Conservation (phyloP, 192 early-diverging fungal genomes). For the Lunasporangiospora selenospora region DNA sequence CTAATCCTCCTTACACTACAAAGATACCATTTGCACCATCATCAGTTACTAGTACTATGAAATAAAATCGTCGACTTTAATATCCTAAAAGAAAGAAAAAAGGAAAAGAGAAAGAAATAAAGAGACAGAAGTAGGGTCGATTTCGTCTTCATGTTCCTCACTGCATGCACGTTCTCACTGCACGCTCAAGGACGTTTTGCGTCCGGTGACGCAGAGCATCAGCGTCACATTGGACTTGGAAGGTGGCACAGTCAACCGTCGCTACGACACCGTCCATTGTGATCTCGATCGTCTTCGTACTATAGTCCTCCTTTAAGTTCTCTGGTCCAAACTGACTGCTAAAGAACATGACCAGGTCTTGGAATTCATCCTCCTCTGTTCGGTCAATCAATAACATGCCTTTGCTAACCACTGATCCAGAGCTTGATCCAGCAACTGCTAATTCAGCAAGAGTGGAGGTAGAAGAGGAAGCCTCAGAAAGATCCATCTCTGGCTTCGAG, state of each 20-base stretch:
- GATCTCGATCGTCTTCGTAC: constrained; percentile 12
- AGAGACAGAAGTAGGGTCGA: too few relatives aligned
- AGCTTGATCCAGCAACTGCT: background rate
- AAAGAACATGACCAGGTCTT: constrained; percentile 46
- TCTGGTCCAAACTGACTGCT: constrained; percentile 35
- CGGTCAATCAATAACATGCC: constrained; percentile 17
- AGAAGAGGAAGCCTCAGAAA: too few relatives aligned
- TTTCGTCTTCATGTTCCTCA: too few relatives aligned
- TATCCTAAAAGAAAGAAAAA: too few relatives aligned
- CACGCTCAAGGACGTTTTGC: constrained; percentile 43
- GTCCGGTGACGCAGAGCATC: constrained; percentile 34
- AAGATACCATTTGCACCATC: too few relatives aligned
- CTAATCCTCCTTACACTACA: too few relatives aligned
- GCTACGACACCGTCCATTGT: constrained; percentile 29
- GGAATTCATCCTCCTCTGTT: constrained; percentile 21
- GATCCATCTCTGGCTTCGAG: too few relatives aligned
- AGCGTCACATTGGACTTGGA: constrained; percentile 29
- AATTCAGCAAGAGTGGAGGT: too few relatives aligned
- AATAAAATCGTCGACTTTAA: too few relatives aligned
- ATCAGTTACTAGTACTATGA: too few relatives aligned
- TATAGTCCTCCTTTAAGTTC: constrained; percentile 29
- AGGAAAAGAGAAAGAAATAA: too few relatives aligned
- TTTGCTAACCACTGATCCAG: background rate
- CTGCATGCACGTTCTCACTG: constrained; percentile 35
- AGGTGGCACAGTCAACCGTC: constrained; percentile 24